Evolutionary conservation across 75 land plant species (phyloP).

Genomic region (Pseudotsuga menziesii): DNA sequence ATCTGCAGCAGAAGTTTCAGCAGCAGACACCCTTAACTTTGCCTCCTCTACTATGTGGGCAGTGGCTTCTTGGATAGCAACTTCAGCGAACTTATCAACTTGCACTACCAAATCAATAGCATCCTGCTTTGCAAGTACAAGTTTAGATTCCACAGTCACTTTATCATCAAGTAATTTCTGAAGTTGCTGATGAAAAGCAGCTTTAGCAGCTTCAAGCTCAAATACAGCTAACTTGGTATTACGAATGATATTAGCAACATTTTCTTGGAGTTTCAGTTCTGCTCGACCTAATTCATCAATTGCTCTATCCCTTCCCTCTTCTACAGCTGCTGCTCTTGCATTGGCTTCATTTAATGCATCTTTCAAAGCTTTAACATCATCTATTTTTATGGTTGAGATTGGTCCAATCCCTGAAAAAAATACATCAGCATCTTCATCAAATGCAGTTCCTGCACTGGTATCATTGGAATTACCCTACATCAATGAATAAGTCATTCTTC

Average conservation of each 20-base stretch:
- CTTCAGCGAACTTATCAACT: constrained; percentile 58
- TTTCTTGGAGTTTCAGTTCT: constrained; percentile 49
- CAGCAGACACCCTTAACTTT: constrained; percentile 38
- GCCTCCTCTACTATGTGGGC: constrained; percentile 57
- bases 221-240: constrained; percentile 37
- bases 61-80: constrained; percentile 47
- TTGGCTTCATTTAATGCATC: constrained; percentile 38
- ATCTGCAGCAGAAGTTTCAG: constrained; percentile 67
- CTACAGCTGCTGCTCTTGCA: constrained; percentile 34
- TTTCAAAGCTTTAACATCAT: constrained; percentile 15
- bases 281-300: constrained; percentile 41
- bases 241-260: constrained; percentile 30
- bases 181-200: constrained; percentile 28
- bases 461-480: constrained; percentile 10
- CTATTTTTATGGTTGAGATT: not conserved
- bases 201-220: constrained; percentile 42
- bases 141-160: constrained; percentile 37
- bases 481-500: not conserved
- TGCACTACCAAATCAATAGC: constrained; percentile 66
- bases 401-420: not conserved
- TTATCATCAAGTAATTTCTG: constrained; percentile 42
- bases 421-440: not conserved
- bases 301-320: constrained; percentile 36
- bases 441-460: not conserved
- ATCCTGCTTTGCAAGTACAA: constrained; percentile 59